These are phyloP conservation scores for Lichtheimia ramosa DNA, from an alignment of 371 early-diverging fungal species.

Conservation along the genomic window DNA sequence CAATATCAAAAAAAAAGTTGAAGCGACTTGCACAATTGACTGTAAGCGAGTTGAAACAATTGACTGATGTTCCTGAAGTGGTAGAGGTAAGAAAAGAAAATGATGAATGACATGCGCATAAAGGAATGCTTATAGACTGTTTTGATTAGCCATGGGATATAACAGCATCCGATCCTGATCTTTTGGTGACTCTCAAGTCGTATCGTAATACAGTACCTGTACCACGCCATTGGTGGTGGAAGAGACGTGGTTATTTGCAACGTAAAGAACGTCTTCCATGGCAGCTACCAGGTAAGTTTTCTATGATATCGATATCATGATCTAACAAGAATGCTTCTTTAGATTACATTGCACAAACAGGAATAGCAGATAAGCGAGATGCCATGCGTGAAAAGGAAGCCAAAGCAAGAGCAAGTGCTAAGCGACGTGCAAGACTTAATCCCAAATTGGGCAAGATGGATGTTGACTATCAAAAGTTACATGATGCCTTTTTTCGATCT, in stretches of 20 bases:
- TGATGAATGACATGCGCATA: background rate
- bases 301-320: background rate
- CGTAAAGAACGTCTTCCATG: conserved; percentile 86
- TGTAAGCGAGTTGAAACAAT: conserved; percentile 84
- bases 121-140: background rate
- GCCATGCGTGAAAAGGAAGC: conserved; percentile 79
- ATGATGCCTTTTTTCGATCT: conserved; percentile 90
- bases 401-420: conserved; percentile 63
- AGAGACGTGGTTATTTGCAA: conserved; percentile 84
- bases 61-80: conserved; percentile 82
- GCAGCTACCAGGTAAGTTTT: conserved; percentile 69
- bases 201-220: conserved; percentile 88
- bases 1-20: conserved; percentile 58
- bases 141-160: conserved; percentile 74
- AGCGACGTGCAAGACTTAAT: conserved; percentile 76
- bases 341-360: conserved; percentile 90
- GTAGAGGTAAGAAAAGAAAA: conserved; percentile 68
- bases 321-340: background rate
- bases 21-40: conserved; percentile 62
- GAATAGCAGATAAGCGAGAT: conserved; percentile 87
- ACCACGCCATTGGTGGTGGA: conserved; percentile 91
- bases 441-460: conserved; percentile 91
- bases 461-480: conserved; percentile 88
- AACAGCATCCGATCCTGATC: conserved; percentile 79
- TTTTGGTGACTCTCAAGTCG: conserved; percentile 80